Evolutionary conservation across 2,329 filamentous ascomycete species (phyloP).

Genomic region (Podosphaera xanthii): DNA sequence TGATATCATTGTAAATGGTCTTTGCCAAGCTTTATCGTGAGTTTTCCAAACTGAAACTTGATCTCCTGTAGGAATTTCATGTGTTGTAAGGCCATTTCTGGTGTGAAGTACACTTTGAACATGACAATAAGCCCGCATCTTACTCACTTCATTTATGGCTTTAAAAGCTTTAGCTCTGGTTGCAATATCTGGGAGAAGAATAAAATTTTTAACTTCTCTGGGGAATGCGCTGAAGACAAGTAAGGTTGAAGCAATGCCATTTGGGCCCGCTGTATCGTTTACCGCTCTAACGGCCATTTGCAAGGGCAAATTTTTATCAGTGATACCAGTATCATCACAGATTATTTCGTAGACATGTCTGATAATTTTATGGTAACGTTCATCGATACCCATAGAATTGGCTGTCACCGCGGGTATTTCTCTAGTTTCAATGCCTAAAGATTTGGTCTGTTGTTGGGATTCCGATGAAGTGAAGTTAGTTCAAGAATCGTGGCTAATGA

Average conservation of each 20-base stretch:
- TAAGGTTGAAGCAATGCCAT: too few species aligned
- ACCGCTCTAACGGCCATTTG: neutral
- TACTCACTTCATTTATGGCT: too few species aligned
- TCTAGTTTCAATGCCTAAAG: neutral
- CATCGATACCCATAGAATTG: neutral
- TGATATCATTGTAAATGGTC: too few species aligned
- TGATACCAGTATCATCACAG: neutral
- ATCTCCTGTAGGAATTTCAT: neutral
- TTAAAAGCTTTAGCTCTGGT: too few species aligned
- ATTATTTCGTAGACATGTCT: neutral
- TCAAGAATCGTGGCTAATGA: neutral
- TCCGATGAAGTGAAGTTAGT: conserved; percentile 1
- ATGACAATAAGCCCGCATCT: too few species aligned
- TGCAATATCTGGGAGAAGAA: too few species aligned
- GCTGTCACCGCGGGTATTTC: neutral
- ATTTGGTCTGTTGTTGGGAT: neutral
- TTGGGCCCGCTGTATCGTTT: neutral
- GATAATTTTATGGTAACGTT: neutral
- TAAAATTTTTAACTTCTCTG: too few species aligned
- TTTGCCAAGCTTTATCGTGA: too few species aligned
- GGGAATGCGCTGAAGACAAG: too few species aligned
- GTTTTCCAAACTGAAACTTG: too few species aligned
- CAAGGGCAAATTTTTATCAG: neutral
- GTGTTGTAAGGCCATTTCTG: neutral
- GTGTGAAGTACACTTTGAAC: too few species aligned